Conservation (phyloP, 2,329 filamentous ascomycete species). For the Biscogniauxia marginata region DNA sequence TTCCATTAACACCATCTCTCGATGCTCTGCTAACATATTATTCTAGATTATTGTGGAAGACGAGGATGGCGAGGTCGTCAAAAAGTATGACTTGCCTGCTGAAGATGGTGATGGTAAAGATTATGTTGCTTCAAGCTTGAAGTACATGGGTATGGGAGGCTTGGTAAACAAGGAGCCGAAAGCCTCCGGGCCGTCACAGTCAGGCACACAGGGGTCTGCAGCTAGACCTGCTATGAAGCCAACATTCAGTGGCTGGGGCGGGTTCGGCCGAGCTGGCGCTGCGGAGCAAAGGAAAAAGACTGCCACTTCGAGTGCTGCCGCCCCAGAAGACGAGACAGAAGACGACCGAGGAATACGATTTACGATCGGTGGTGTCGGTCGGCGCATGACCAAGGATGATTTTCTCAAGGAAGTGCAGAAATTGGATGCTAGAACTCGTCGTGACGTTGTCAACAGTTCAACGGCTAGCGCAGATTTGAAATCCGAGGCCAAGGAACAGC, state of each 20-base stretch:
- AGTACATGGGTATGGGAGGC: slow-evolving; percentile 53
- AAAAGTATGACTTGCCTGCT: slow-evolving; percentile 73
- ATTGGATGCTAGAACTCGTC: slow-evolving; percentile 64
- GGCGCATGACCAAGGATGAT: slow-evolving; percentile 76
- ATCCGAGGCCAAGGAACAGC: slow-evolving; percentile 41
- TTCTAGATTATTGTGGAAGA: slow-evolving; percentile 79
- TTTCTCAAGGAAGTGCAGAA: slow-evolving; percentile 74
- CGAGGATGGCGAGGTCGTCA: slow-evolving; percentile 81
- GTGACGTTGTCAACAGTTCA: slow-evolving; percentile 53
- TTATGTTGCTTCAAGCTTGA: slow-evolving; percentile 46
- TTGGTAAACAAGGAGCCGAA: slow-evolving; percentile 39
- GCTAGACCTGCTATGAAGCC: slow-evolving; percentile 29
- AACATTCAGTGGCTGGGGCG: slow-evolving; percentile 50
- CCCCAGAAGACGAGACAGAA: slow-evolving; percentile 49
- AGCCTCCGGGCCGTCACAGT: slow-evolving; percentile 26
- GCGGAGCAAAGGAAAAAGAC: slow-evolving; percentile 42
- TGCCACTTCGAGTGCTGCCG: slow-evolving; percentile 30
- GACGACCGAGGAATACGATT: slow-evolving; percentile 75
- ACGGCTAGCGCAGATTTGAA: slow-evolving; percentile 49
- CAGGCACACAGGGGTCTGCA: slow-evolving; percentile 29
- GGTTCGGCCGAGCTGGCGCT: slow-evolving; percentile 36
- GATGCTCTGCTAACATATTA: slow-evolving; percentile 27
- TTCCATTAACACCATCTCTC: not conserved
- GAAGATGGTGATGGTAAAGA: slow-evolving; percentile 45
- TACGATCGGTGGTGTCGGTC: slow-evolving; percentile 70